Percentiles rank a stretch among this genome's conserved stretches.
Evolutionary conservation across 2,329 filamentous ascomycete genomes (phyloP).

Genomic region (Fusarium agapanthi): DNA sequence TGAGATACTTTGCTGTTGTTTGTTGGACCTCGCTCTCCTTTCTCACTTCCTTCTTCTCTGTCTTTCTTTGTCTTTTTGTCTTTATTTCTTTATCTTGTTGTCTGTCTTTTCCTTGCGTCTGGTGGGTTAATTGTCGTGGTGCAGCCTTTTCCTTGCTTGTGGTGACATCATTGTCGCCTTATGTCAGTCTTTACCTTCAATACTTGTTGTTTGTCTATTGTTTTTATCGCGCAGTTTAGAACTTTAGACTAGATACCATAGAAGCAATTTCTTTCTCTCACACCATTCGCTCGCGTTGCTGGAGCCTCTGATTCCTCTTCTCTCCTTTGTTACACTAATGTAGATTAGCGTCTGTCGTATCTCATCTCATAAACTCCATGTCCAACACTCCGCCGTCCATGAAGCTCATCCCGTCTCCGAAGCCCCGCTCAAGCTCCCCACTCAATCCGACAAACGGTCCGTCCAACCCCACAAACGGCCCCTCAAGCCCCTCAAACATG

Average conservation of each 20-base stretch:
- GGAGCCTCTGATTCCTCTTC: background rate
- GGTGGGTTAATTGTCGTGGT: background rate
- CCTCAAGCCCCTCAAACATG: conserved; percentile 17
- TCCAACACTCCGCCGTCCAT: background rate
- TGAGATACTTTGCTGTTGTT: too few species aligned
- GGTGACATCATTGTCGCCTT: background rate
- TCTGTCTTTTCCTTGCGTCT: background rate
- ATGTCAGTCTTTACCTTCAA: background rate
- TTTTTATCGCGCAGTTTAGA: background rate
- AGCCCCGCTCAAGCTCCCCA: conserved; percentile 1
- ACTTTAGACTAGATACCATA: background rate
- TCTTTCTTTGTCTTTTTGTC: background rate
- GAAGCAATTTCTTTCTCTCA: background rate
- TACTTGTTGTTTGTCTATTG: background rate
- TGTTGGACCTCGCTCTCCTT: too few species aligned
- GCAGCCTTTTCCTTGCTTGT: background rate
- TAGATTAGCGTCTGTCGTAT: background rate
- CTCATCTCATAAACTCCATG: conserved; percentile 5
- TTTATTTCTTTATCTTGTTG: background rate
- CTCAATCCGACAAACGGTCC: conserved; percentile 7
- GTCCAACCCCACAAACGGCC: conserved; percentile 18
- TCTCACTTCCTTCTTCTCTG: background rate
- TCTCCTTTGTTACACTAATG: background rate
- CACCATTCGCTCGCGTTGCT: too few species aligned
- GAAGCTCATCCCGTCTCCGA: background rate